These are phyloP conservation scores for Hyphopichia pseudoburtonii DNA, from an alignment of 1,139 yeast species.

Conservation along the genomic window DNA sequence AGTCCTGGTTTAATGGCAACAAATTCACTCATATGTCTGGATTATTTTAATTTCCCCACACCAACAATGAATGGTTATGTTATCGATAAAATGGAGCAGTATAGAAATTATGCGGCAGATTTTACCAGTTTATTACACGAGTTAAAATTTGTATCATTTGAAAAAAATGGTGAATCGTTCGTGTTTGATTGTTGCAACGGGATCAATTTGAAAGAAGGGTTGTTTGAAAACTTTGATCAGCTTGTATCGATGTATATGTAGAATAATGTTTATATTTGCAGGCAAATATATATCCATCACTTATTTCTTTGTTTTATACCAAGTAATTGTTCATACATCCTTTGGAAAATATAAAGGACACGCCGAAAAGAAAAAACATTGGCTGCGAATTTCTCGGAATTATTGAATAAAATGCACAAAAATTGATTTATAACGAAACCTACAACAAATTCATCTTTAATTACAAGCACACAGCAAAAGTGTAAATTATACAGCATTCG, in stretches of 20 bases:
- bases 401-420: too few species aligned
- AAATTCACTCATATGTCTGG: constrained; percentile 2
- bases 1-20: neutral
- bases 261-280: neutral
- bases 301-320: too few species aligned
- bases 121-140: neutral
- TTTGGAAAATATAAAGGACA: neutral
- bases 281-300: neutral
- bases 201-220: neutral
- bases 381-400: too few species aligned
- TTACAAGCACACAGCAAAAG: too few species aligned
- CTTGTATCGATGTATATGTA: too few species aligned
- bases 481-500: too few species aligned
- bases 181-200: constrained; percentile 2
- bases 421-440: too few species aligned
- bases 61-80: neutral
- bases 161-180: constrained; percentile 2
- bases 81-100: constrained; percentile 2
- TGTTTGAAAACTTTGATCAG: constrained; percentile 1
- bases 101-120: constrained; percentile 1
- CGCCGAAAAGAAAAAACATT: too few species aligned
- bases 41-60: constrained; percentile 4
- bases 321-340: neutral
- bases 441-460: too few species aligned
- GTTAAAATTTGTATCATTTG: neutral